Base-by-base conservation (phyloP, 352 stramenopile genomes). In the Pythium myriotylum region DNA sequence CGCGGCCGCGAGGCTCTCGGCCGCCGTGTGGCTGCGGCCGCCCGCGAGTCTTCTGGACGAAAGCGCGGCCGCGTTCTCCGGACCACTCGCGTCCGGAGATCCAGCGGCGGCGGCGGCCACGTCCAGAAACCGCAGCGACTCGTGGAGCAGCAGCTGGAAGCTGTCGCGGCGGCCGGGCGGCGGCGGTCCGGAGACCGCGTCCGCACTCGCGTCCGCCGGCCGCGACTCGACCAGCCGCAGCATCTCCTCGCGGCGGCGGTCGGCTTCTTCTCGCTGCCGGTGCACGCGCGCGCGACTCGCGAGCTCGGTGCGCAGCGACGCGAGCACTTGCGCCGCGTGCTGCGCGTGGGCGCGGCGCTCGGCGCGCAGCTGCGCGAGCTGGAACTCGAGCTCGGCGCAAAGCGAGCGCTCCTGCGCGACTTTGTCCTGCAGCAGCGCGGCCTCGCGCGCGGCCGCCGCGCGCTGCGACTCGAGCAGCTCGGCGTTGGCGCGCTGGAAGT, bases 251-350 rank as follows among this genome's bases (percentile, higher is more conserved):
- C 78, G 71, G n/a, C 78, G 76, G 0, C 62, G 67, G 32, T 88
- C 78, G 0, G 78, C 76, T 17, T 84, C 68, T 9, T 77, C 51
- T 0, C 79, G 70, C 17, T 78, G 70, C 19, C 72, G 61, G 32
- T 43, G 73, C 32, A 88, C 67, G 47, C 72, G 58, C 16, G 74
- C 51, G 5, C 79, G 68, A 9, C 76, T 82, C n/a, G 62, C 50
- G 33, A 86, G 69, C 46, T 88, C 79, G 24, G 79, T 66, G 2
- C 64, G 74, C 40, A 86, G 76, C 12, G 76, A 84, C 42, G 72
- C 70, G 0, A 88, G 57, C 65, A 86, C 55, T 3, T 69, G 73
- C 3, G 62, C 32, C 8, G 68, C 46, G 33, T 77, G 78, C 3
- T 64, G 63, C 20, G 67, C 57, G 22, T 81, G 78, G 6, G 59